Evolutionary conservation across 441 rosid genomes (phyloP), one percentile per base, ranked within the genome.

Genomic region (Populus trichocarpa): DNA sequence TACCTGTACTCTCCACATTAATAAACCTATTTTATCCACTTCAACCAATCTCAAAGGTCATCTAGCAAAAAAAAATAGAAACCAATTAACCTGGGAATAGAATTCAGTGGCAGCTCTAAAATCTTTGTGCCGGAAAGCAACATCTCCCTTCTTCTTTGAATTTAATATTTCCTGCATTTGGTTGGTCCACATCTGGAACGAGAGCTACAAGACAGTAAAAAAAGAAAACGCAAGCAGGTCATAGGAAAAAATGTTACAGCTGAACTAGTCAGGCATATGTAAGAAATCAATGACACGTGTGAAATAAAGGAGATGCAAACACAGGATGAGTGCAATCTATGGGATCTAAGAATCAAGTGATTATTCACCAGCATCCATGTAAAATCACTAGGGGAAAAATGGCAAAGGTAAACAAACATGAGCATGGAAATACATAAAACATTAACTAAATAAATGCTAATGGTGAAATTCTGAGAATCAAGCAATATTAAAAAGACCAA

Each of bases 161-260:
- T 86, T 83, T 76, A 92, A 83, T 1, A 96, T 93, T 70, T 93
- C 99, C 80, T 92, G 94, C 93, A 93, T 91, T 74, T 93, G 92
- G 83, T 87, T 85, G 70, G 97, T 93, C 97, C 93, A 95, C 90
- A 90, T 86, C 79, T 92, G 88, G 86, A 93, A 93, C n/a, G 98
- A 95, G 14, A 95, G 90, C 98, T 95, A 90, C 88, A 83, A 71
- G 65, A 38, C 25, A 79, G 71, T 75, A 80, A 75, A 75, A 38
- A 46, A 46, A 14, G 63, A 40, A 78, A 77, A 6, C 50, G 42
- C 73, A 18, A 78, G 65, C 32, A 50, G 64, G 38, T 13, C 40
- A 64, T 50, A 68, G 9, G 50, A 1, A 42, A 36, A 14, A 46
- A 14, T 46, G 40, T 14, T 26, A 67, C 20, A 42, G 42, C 65